phyloP scores from a whole-genome alignment of 108 stramenopile genomes.

The Fragilariopsis cylindrus region DNA sequence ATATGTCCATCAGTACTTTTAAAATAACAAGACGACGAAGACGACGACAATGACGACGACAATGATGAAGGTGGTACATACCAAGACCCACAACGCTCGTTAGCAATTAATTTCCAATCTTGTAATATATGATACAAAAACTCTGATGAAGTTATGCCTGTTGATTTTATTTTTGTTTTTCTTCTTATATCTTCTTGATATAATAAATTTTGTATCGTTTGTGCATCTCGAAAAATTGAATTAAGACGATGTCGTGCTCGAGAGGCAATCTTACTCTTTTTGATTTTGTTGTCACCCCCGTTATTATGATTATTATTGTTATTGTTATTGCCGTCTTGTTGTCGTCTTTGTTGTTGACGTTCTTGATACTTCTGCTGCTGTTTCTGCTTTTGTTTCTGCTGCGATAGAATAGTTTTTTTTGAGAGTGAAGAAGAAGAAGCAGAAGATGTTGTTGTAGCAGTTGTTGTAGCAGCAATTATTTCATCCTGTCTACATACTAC shows the following conservation, averaged over 20 bases:
- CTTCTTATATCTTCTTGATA: conserved; percentile 28
- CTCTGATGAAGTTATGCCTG: conserved; percentile 68
- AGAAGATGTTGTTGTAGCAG: no score
- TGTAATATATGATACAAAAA: conserved; percentile 51
- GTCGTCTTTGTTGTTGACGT: no score
- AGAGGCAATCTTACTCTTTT: conserved; percentile 31
- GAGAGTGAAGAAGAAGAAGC: no score
- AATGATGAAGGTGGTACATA: background rate
- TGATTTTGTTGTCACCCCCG: background rate
- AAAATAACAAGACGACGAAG: conserved; percentile 49
- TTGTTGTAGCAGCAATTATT: no score
- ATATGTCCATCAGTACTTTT: conserved; percentile 82
- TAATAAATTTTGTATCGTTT: background rate
- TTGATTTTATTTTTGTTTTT: conserved; percentile 4
- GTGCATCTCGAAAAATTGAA: conserved; percentile 41
- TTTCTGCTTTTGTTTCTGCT: no score
- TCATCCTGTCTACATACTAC: no score
- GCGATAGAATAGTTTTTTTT: no score
- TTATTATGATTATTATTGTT: no score
- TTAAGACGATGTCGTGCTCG: conserved; percentile 44
- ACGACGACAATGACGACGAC: no score
- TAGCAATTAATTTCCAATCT: background rate
- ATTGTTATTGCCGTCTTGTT: no score
- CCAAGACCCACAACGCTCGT: background rate
- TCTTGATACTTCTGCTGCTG: no score